phyloP scores from a whole-genome alignment of 2,329 filamentous ascomycete species.

The Capronia americana region DNA sequence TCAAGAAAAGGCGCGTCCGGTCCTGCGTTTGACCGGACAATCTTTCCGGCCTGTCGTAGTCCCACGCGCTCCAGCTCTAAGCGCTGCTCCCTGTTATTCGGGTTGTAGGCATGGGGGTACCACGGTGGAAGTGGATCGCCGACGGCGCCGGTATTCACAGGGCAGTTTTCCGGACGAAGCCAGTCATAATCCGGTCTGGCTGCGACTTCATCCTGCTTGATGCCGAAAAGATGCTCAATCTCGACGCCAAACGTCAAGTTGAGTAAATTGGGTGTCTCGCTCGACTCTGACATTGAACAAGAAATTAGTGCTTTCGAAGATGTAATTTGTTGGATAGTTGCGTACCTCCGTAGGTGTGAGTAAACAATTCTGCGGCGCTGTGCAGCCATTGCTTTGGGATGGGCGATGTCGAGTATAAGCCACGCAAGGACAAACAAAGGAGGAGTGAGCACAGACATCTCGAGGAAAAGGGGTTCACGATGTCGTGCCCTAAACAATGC shows the following conservation, averaged over 20 bases:
- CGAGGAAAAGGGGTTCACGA: not conserved
- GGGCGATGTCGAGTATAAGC: not conserved
- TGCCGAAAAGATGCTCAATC: slow-evolving; percentile 11
- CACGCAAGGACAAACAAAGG: slow-evolving; percentile 4
- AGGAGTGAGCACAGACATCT: slow-evolving; percentile 2
- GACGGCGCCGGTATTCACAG: not conserved
- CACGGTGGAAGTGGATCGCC: not conserved
- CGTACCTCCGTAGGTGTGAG: not conserved
- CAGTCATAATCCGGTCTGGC: not conserved
- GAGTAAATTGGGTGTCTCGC: not conserved
- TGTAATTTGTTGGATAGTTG: not conserved
- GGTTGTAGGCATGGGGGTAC: not conserved
- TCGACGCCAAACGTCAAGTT: slow-evolving; percentile 11
- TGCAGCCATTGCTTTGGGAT: not conserved
- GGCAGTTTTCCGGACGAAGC: slow-evolving; percentile 7
- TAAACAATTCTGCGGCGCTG: not conserved
- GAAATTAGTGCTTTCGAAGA: not conserved
- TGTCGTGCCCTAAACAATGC: not conserved
- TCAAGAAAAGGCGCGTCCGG: not conserved
- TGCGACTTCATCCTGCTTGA: slow-evolving; percentile 1
- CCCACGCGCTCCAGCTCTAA: not conserved
- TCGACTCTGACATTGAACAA: not conserved
- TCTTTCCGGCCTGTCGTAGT: slow-evolving; percentile 12
- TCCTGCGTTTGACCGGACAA: not conserved
- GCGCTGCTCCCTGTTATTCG: not conserved